These are phyloP conservation scores for Diplocarpon mali DNA, from an alignment of 2,329 filamentous ascomycete species.

Conservation along the genomic window DNA sequence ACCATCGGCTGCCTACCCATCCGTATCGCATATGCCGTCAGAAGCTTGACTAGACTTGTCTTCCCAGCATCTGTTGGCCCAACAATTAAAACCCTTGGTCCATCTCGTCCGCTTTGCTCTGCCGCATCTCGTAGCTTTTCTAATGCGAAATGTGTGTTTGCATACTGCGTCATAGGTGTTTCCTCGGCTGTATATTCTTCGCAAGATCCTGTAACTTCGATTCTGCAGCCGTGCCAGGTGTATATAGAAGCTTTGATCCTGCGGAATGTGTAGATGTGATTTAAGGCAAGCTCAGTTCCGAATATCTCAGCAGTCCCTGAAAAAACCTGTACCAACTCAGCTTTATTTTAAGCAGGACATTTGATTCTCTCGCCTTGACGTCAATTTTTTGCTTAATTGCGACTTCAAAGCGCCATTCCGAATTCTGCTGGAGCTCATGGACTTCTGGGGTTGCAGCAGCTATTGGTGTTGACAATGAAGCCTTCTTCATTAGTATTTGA, in stretches of 20 bases:
- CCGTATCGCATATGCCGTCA: conserved; percentile 71
- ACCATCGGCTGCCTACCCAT: conserved; percentile 65
- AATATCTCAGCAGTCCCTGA: conserved; percentile 86
- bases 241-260: conserved; percentile 80
- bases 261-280: conserved; percentile 69
- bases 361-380: conserved; percentile 36
- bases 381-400: conserved; percentile 41
- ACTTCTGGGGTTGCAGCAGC: conserved; percentile 31
- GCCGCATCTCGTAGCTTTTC: conserved; percentile 59
- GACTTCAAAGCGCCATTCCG: conserved; percentile 73
- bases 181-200: conserved; percentile 61
- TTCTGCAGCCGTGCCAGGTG: conserved; percentile 81
- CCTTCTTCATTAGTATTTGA: conserved; percentile 11
- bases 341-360: conserved; percentile 12
- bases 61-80: conserved; percentile 74
- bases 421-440: conserved; percentile 48
- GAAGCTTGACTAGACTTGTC: conserved; percentile 64
- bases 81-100: conserved; percentile 75
- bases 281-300: conserved; percentile 80
- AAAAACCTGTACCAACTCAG: conserved; percentile 46
- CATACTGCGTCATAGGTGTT: conserved; percentile 67
- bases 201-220: conserved; percentile 57
- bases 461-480: conserved; percentile 18
- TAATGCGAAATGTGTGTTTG: conserved; percentile 83
- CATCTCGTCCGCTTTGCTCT: conserved; percentile 38